Base-by-base conservation (phyloP, 1,284 basidiomycete genomes). In the Heterobasidion occidentale region DNA sequence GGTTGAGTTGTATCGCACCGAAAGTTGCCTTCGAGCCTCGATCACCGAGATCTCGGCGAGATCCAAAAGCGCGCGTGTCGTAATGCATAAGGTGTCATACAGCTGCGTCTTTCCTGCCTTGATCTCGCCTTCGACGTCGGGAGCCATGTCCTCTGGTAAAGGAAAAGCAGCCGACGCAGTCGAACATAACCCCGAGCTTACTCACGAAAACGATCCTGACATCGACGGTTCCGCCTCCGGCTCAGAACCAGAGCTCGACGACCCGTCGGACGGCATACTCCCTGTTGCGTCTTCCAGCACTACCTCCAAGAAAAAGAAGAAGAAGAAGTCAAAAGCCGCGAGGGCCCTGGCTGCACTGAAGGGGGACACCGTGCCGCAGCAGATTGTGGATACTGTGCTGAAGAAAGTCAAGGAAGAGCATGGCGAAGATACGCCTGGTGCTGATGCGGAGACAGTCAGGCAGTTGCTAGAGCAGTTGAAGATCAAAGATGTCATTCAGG, bases 401-500 rank as follows among this genome's bases (percentile, higher is more conserved):
- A 77, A 82, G 58, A 75, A 77, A 62, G 83, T 88, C 57, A 80
- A 82, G 68, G 74, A 74, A 4, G 77, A 83, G 60, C 79, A 79
- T 54, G 77, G 77, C 12, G 50, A 35, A n/a, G 73, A 71, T n/a
- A 71, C 71, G 9, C 70, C 74, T 12, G 73, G 74, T n/a, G 73
- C 80, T 34, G 80, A 82, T 60, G 76, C 77, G 53, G 84, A 82
- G 42, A 79, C 79, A 50, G 77, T 91, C 34, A 72, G 82, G 59
- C 70, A 77, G 60, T 81, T 80, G 14, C 66, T 91, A 60, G 78
- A 86, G 62, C 81, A 84, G 61, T 71, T 90, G 71, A 88, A 83
- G 68, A 78, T 90, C 44, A 83, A 83, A 77, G 88, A 91, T 61
- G 77, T 88, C 9, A 71, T 84, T 20, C 80, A 88, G 65, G 88